A percentile compares a stretch with the other conserved stretches of the same genome.
phyloP scores from a whole-genome alignment of 1,284 basidiomycete genomes.

The Ganoderma sp. region DNA sequence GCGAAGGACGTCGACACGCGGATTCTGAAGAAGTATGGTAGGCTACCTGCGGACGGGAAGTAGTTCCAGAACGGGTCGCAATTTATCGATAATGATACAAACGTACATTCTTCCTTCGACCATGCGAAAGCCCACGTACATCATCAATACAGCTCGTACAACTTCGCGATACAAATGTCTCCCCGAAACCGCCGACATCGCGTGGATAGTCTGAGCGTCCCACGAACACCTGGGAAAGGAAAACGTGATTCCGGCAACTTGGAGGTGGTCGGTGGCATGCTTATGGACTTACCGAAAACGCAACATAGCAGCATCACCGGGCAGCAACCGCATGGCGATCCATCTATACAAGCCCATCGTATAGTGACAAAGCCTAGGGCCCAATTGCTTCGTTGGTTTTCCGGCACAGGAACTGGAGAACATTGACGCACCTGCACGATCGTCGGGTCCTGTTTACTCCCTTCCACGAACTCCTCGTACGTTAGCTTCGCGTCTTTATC shows the following conservation, averaged over 20 bases:
- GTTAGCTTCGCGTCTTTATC: slow-evolving; percentile 90
- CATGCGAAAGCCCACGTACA: slow-evolving; percentile 22
- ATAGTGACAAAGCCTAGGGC: slow-evolving; percentile 73
- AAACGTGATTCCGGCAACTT: neutral
- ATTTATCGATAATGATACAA: slow-evolving; percentile 32
- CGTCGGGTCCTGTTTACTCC: slow-evolving; percentile 96
- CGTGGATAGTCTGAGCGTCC: slow-evolving; percentile 19
- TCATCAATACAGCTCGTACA: slow-evolving; percentile 29
- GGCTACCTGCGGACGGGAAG: slow-evolving; percentile 39
- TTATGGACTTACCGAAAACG: slow-evolving; percentile 24
- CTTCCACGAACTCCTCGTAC: slow-evolving; percentile 96
- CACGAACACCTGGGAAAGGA: slow-evolving; percentile 12
- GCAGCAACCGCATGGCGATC: neutral
- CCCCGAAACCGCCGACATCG: neutral
- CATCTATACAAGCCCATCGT: slow-evolving; percentile 74
- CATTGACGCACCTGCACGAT: slow-evolving; percentile 83
- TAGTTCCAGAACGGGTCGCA: slow-evolving; percentile 20
- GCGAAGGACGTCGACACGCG: slow-evolving; percentile 81
- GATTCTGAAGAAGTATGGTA: slow-evolving; percentile 79
- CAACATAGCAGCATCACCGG: slow-evolving; percentile 19
- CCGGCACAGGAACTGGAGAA: slow-evolving; percentile 11
- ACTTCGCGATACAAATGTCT: slow-evolving; percentile 16
- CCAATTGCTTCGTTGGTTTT: slow-evolving; percentile 8
- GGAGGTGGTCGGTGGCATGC: slow-evolving; percentile 5
- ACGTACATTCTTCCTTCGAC: slow-evolving; percentile 31